These are phyloP conservation scores for Eucalyptus pauciflora DNA, from an alignment of 345 rosid genomes.

Conservation along the genomic window DNA sequence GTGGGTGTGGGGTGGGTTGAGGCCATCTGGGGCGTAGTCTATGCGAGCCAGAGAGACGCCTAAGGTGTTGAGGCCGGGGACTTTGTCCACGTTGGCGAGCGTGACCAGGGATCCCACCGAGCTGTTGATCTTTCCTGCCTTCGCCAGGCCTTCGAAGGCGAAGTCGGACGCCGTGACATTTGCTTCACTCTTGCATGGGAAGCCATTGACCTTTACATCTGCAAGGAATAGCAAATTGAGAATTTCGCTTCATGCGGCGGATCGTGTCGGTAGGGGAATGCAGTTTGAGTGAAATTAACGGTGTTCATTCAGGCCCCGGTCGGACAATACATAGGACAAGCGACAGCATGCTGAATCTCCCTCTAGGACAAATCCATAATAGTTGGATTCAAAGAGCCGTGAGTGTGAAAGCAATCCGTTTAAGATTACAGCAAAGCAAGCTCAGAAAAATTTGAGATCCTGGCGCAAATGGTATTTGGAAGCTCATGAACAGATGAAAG, in stretches of 20 bases:
- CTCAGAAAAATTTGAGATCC: background rate
- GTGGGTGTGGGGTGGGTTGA: conserved; percentile 63
- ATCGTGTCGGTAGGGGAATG: background rate
- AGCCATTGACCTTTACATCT: conserved; percentile 53
- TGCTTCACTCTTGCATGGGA: conserved; percentile 38
- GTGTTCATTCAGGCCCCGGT: background rate
- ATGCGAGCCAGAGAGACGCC: conserved; percentile 49
- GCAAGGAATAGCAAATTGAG: background rate
- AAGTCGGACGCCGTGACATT: conserved; percentile 44
- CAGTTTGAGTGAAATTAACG: background rate
- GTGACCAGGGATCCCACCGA: conserved; percentile 44
- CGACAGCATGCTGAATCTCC: background rate
- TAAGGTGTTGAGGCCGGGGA: conserved; percentile 59
- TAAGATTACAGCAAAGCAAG: background rate
- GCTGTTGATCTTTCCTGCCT: conserved; percentile 28
- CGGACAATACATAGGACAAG: background rate
- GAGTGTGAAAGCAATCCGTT: background rate
- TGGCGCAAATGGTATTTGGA: background rate
- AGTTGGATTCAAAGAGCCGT: background rate
- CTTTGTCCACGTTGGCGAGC: conserved; percentile 39
- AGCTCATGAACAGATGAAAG: background rate
- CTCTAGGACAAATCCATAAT: background rate
- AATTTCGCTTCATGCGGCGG: background rate
- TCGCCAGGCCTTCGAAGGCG: conserved; percentile 44
- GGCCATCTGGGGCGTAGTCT: conserved; percentile 42